A percentile compares a stretch with the other conserved stretches of the same genome.
phyloP scores from a whole-genome alignment of 768 basidiomycete species.

The Chalciporus piperatus region DNA sequence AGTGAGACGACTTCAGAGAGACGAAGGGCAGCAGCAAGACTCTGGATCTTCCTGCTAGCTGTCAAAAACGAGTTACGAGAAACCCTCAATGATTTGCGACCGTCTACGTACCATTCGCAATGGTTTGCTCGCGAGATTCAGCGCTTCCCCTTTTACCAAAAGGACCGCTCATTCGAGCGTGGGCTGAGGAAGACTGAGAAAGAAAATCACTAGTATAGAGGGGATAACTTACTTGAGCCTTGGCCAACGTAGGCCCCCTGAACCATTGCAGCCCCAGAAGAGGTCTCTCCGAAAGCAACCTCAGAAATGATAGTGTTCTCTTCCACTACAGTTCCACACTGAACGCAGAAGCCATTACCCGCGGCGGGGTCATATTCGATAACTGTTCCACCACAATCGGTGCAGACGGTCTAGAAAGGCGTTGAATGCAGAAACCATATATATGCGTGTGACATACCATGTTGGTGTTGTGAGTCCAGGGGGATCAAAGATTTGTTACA shows the following conservation, averaged over 20 bases:
- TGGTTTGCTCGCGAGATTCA: constrained; percentile 89
- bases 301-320: constrained; percentile 94
- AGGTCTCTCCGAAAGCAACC: constrained; percentile 92
- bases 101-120: constrained; percentile 68
- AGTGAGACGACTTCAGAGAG: constrained; percentile 79
- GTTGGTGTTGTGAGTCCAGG: neutral
- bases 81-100: neutral
- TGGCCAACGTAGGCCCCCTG: constrained; percentile 91
- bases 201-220: neutral
- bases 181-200: constrained; percentile 45
- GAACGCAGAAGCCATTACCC: constrained; percentile 81
- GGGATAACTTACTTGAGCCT: constrained; percentile 71
- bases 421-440: neutral
- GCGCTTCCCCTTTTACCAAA: constrained; percentile 75
- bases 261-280: constrained; percentile 90
- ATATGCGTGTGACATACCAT: constrained; percentile 16
- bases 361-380: constrained; percentile 85
- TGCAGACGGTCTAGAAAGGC: constrained; percentile 54
- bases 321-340: constrained; percentile 88
- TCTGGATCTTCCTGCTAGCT: constrained; percentile 85
- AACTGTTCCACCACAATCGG: constrained; percentile 76
- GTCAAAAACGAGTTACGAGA: neutral
- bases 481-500: neutral
- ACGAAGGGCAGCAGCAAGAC: constrained; percentile 72
- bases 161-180: constrained; percentile 78